A percentile compares a stretch with the other conserved stretches of the same genome.
These are phyloP conservation scores for Acorus calamus DNA, from an alignment of 106 monocot species.

Conservation along the genomic window DNA sequence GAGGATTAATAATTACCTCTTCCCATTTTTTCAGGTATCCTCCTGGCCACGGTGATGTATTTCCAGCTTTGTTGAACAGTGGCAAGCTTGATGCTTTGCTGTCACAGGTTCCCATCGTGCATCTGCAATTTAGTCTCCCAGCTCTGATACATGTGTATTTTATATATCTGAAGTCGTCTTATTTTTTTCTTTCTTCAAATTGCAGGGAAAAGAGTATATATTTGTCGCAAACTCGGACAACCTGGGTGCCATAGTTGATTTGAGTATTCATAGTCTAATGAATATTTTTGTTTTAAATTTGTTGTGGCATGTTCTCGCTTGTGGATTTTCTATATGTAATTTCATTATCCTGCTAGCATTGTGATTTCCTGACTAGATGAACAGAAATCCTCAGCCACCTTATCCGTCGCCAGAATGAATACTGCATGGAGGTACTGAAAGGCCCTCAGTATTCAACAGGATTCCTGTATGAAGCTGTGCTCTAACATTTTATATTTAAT, in stretches of 20 bases:
- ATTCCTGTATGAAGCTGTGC: not conserved
- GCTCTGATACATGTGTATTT: not conserved
- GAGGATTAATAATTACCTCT: no score
- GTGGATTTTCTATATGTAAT: not conserved
- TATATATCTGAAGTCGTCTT: not conserved
- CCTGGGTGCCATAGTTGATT: conserved; percentile 84
- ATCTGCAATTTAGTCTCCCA: not conserved
- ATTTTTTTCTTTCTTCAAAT: conserved; percentile 8
- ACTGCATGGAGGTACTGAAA: conserved; percentile 82
- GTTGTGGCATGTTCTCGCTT: no score
- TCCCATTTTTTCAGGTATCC: conserved; percentile 59
- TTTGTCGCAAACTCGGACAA: conserved; percentile 95
- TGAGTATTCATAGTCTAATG: conserved; percentile 40
- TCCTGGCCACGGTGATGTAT: conserved; percentile 96
- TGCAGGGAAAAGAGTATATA: conserved; percentile 92
- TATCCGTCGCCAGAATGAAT: conserved; percentile 76
- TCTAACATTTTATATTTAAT: not conserved
- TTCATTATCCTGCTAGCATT: not conserved
- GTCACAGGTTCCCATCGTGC: conserved; percentile 45
- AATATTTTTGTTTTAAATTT: not conserved
- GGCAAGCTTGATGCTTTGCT: conserved; percentile 87
- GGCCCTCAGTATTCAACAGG: not conserved
- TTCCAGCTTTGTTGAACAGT: conserved; percentile 82
- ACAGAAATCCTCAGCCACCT: conserved; percentile 89
- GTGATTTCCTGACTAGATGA: conserved; percentile 25